Evolutionary conservation across 2,329 filamentous ascomycete genomes (phyloP).

Genomic region (Xylaria polymorpha): DNA sequence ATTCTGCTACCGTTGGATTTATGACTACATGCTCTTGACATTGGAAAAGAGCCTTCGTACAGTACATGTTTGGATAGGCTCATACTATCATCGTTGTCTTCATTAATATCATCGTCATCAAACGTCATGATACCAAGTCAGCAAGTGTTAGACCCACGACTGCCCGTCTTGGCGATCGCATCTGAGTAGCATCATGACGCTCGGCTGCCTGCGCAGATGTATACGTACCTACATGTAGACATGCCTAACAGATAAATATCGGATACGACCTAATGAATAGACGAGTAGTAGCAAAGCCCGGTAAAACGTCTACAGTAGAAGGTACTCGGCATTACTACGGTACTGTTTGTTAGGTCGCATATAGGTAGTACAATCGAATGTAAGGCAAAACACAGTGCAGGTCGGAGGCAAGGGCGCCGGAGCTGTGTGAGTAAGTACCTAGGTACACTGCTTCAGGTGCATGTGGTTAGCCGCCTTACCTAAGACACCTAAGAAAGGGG

Average conservation of each 20-base stretch:
- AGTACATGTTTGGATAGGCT: not conserved
- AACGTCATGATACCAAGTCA: not conserved
- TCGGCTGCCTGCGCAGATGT: not conserved
- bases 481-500: not conserved
- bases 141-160: not conserved
- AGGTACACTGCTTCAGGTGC: not conserved
- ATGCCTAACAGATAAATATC: too few species aligned
- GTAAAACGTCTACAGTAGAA: too few species aligned
- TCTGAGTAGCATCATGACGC: not conserved
- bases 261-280: too few species aligned
- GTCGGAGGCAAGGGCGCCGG: not conserved
- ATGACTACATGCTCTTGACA: not conserved
- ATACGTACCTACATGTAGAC: not conserved
- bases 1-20: not conserved
- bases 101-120: not conserved
- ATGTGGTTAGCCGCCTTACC: too few species aligned
- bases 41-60: not conserved
- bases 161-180: not conserved
- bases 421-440: not conserved
- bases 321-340: not conserved
- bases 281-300: too few species aligned
- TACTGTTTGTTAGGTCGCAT: not conserved
- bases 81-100: not conserved
- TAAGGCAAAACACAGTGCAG: not conserved
- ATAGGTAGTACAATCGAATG: not conserved